phyloP scores from a whole-genome alignment of 805 yeast species.

The Gaillardinia entomophila region DNA sequence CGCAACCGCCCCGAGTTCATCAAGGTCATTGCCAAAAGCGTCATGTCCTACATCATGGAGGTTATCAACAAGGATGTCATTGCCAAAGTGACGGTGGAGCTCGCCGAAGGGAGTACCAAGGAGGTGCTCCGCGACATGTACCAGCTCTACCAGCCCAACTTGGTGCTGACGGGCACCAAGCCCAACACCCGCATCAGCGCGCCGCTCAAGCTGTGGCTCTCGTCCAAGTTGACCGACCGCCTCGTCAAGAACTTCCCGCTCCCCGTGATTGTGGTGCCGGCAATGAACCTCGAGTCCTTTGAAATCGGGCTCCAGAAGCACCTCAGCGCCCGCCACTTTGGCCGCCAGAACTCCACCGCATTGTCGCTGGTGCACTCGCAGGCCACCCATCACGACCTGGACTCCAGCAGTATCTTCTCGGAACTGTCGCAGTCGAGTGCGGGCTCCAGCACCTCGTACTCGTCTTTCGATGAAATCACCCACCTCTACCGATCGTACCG shows the following conservation, averaged over 20 bases:
- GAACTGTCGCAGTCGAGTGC: constrained; percentile 14
- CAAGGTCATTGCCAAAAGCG: constrained; percentile 38
- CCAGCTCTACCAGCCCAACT: constrained; percentile 54
- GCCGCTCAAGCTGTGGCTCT: constrained; percentile 54
- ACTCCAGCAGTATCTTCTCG: not conserved
- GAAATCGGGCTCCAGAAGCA: constrained; percentile 39
- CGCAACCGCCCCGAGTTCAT: constrained; percentile 44
- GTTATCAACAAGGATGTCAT: constrained; percentile 41
- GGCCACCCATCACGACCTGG: not conserved
- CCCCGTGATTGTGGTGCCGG: constrained; percentile 65
- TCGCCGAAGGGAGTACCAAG: constrained; percentile 54
- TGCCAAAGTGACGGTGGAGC: constrained; percentile 52
- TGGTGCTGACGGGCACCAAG: constrained; percentile 52
- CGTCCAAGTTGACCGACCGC: constrained; percentile 59
- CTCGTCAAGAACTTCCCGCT: constrained; percentile 58
- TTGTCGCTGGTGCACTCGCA: not conserved
- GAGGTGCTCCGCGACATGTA: constrained; percentile 55
- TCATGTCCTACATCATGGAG: constrained; percentile 48
- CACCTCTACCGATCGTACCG: constrained; percentile 26
- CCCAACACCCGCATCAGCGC: constrained; percentile 38
- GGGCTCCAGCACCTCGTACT: constrained; percentile 25
- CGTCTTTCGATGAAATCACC: constrained; percentile 35
- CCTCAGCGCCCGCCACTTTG: constrained; percentile 7
- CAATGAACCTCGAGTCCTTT: constrained; percentile 49
- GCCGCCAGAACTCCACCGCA: not conserved